Evolutionary conservation across 2,329 filamentous ascomycete genomes (phyloP).

Genomic region (Fusarium pseudocircinatum): DNA sequence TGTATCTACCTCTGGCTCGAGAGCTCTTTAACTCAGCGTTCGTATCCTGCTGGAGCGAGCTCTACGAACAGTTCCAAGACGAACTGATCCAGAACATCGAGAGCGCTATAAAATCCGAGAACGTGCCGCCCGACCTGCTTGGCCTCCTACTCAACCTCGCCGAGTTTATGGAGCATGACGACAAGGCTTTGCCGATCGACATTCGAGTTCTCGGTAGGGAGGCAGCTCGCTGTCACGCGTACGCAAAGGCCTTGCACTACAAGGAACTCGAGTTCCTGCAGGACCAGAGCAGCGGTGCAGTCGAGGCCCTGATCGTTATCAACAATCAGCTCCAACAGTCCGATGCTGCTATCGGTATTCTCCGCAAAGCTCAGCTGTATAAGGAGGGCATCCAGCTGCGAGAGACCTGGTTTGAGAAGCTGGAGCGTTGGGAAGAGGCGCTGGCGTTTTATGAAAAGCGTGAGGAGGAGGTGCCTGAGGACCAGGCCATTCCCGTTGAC

Average conservation of each 20-base stretch:
- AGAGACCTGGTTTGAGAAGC: conserved; percentile 98
- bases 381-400: conserved; percentile 92
- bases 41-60: conserved; percentile 97
- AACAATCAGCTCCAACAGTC: conserved; percentile 99
- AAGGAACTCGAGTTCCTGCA: conserved; percentile 99
- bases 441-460: conserved; percentile 90
- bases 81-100: conserved; percentile 97
- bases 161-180: conserved; percentile 99
- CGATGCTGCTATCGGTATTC: conserved; percentile 96
- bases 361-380: conserved; percentile 95
- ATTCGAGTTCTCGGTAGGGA: conserved; percentile 94
- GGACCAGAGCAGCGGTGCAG: conserved; percentile 93
- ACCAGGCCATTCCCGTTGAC: conserved; percentile 76
- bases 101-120: conserved; percentile 91
- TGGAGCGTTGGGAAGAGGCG: conserved; percentile 98
- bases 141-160: conserved; percentile 94
- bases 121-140: conserved; percentile 94
- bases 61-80: conserved; percentile 97
- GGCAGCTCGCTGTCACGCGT: conserved; percentile 95
- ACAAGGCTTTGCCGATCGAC: conserved; percentile 97
- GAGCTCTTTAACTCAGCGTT: conserved; percentile 99
- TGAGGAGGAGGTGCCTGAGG: conserved; percentile 72
- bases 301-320: conserved; percentile 97
- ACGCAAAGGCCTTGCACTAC: conserved; percentile 97
- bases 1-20: conserved; percentile 89